phyloP scores from a whole-genome alignment of 176 grass and related monocot species.

The Triticum monococcum region DNA sequence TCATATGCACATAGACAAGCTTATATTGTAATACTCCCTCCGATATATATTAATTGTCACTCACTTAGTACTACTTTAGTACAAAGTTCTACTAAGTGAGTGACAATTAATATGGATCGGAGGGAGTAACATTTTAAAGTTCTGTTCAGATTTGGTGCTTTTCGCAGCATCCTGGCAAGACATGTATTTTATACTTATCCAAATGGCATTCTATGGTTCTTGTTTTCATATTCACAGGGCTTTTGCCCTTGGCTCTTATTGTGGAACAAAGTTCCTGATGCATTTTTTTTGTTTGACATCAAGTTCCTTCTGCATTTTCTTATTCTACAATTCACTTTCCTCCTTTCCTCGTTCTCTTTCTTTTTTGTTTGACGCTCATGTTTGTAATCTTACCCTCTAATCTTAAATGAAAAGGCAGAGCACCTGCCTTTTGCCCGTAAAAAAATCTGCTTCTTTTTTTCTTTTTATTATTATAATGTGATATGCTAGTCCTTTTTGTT shows the following conservation, averaged over 20 bases:
- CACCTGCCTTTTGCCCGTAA: neutral
- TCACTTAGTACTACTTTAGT: too few species aligned
- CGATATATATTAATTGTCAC: too few species aligned
- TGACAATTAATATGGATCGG: too few species aligned
- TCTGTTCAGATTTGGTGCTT: constrained; percentile 12
- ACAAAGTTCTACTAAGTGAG: too few species aligned
- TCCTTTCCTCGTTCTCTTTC: neutral
- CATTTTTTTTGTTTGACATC: neutral
- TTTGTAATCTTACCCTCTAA: neutral
- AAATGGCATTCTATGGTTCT: neutral
- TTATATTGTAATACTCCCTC: neutral
- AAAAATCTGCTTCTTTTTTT: neutral
- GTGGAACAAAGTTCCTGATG: neutral
- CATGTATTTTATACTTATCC: neutral
- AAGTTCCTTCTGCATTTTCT: neutral
- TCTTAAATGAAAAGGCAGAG: neutral
- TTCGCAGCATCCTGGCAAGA: neutral
- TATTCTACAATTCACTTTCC: neutral
- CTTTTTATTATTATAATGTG: neutral
- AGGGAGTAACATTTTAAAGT: neutral
- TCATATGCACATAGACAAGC: neutral
- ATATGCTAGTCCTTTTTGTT: neutral
- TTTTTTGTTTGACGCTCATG: neutral
- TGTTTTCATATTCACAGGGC: neutral
- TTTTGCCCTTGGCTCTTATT: neutral